Conservation (phyloP, 345 rosid species). For the Murraya paniculata region DNA sequence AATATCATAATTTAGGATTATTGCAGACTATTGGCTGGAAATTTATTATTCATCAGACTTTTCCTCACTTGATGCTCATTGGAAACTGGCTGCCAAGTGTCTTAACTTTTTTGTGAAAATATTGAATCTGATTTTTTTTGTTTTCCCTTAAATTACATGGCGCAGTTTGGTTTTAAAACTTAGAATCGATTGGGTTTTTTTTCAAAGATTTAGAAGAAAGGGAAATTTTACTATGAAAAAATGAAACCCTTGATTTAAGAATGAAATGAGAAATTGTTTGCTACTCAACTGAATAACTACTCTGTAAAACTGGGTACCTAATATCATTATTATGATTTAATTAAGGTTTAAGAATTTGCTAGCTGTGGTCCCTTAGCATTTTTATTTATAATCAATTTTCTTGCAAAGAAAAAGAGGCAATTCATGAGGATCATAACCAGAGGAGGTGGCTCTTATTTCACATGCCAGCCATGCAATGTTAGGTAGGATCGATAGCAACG, state of each 20-base stretch:
- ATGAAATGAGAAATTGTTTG: too few species aligned
- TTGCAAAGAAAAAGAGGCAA: background rate
- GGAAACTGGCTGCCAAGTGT: background rate
- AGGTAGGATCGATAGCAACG: conserved; percentile 26
- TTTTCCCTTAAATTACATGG: too few species aligned
- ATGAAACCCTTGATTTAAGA: too few species aligned
- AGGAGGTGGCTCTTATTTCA: conserved; percentile 26
- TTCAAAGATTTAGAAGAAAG: too few species aligned
- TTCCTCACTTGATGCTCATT: background rate
- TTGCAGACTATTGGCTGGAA: background rate
- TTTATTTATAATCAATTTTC: background rate
- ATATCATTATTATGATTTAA: background rate
- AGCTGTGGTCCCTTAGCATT: conserved; percentile 8
- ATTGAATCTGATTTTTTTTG: background rate
- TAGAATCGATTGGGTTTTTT: too few species aligned
- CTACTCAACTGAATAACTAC: too few species aligned
- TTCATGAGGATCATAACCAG: conserved; percentile 33
- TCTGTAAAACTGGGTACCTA: too few species aligned
- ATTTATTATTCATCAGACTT: background rate
- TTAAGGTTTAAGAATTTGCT: background rate
- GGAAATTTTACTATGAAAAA: too few species aligned
- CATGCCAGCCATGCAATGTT: conserved; percentile 32
- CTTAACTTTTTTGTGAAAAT: background rate
- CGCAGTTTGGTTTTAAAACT: too few species aligned
- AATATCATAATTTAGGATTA: background rate